Base-by-base conservation (phyloP, 306 rosid species). In the Trichosanthes cucumerina region DNA sequence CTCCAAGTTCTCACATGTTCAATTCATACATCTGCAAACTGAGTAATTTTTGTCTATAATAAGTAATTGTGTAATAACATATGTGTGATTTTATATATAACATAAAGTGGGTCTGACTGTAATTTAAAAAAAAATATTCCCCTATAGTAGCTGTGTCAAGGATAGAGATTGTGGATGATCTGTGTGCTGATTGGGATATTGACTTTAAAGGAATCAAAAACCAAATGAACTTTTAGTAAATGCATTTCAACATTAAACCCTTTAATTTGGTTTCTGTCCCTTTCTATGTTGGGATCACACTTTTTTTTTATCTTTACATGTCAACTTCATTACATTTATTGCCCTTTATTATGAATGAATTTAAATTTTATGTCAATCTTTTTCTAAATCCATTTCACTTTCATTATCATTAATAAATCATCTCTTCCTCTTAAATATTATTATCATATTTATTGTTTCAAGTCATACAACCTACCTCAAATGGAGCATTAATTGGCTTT, bases 301-400 rank as follows among this genome's bases (percentile, higher is more conserved):
- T 66, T 21, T 41, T 21, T 41, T 38, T 0, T 66, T 66, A 38
- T 66, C 49, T 38, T 66, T n/a, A 39, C 11, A 70, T 43, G 56
- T 70, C 76, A 70, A 70, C 54, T 44, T 41, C 76, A 70, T 70
- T 41, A n/a, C n/a, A n/a, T n/a, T n/a, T n/a, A 70, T 41, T 66
- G 18, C 31, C 56, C 31, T n/a, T 69, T 43, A 19, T 69, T 5
- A 41, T 43, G 52, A 46, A 41, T 43, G 52, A 46, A n/a, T 68
- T 34, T 5, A 39, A 63, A 9, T 8, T 43, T 69, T 1, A 69
- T 69, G 50, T 66, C 47, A 65, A 31, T 63, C 43, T 11, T 33
- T 14, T 56, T 24, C 5, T 56, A 21, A n/a, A 34, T 13, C 19
- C 18, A 5, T 28, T 64, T 34, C 72, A 34, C 11, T 64, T 33